Conservation (phyloP, 108 stramenopile genomes). For the Cylindrotheca fusiformis region DNA sequence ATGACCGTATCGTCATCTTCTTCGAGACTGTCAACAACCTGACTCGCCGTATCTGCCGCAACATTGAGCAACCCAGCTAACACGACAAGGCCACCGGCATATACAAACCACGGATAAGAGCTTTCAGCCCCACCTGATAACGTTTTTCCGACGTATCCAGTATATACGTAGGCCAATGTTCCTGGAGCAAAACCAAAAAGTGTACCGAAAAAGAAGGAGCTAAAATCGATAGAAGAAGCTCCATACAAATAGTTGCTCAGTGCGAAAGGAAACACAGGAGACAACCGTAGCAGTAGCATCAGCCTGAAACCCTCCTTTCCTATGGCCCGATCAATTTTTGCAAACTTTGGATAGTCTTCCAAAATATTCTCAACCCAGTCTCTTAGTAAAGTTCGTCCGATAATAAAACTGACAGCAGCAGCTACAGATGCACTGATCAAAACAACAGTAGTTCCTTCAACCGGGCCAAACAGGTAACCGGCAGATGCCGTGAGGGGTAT, state of each 20-base stretch:
- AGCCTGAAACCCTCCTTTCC: slow-evolving; percentile 88
- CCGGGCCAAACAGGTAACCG: slow-evolving; percentile 86
- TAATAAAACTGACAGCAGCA: slow-evolving; percentile 67
- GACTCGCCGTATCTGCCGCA: slow-evolving; percentile 62
- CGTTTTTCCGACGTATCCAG: slow-evolving; percentile 67
- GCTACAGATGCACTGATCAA: slow-evolving; percentile 68
- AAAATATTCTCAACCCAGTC: slow-evolving; percentile 60
- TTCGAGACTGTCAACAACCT: slow-evolving; percentile 60
- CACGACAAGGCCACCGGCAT: slow-evolving; percentile 51
- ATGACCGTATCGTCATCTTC: slow-evolving; percentile 52
- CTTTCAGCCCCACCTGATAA: slow-evolving; percentile 40
- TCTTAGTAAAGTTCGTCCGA: slow-evolving; percentile 76
- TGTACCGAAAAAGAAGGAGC: slow-evolving; percentile 66
- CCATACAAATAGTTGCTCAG: slow-evolving; percentile 90
- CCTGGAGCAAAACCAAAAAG: slow-evolving; percentile 80
- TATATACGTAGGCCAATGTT: slow-evolving; percentile 79
- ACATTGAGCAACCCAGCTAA: slow-evolving; percentile 52
- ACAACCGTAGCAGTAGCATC: slow-evolving; percentile 80
- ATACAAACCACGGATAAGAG: slow-evolving; percentile 72
- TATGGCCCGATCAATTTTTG: slow-evolving; percentile 79
- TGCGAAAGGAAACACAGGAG: slow-evolving; percentile 90
- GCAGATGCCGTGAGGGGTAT: slow-evolving; percentile 80
- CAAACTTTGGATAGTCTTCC: slow-evolving; percentile 66
- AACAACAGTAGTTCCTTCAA: slow-evolving; percentile 72
- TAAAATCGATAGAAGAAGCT: slow-evolving; percentile 68